phyloP scores from a whole-genome alignment of 495 filamentous ascomycete species.

The Acidomyces sp. region DNA sequence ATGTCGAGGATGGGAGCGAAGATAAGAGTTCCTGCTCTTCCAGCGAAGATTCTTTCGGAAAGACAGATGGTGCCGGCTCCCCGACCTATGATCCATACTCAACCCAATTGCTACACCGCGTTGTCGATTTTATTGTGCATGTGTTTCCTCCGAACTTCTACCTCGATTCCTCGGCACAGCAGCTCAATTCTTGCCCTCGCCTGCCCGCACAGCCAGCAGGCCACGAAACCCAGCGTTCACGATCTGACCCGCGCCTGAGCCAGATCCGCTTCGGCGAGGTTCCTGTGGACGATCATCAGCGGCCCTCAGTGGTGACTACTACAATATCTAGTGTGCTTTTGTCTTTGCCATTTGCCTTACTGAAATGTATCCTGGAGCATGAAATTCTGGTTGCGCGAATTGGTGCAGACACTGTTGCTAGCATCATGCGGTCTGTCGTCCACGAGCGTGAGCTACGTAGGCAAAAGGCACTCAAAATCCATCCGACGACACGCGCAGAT shows the following conservation, averaged over 20 bases:
- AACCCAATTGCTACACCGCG: slow-evolving; percentile 18
- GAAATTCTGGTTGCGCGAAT: slow-evolving; percentile 32
- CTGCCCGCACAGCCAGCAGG: slow-evolving; percentile 22
- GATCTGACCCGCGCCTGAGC: slow-evolving; percentile 40
- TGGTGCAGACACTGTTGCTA: slow-evolving; percentile 33
- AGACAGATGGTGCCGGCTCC: slow-evolving; percentile 1
- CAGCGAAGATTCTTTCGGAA: slow-evolving; percentile 14
- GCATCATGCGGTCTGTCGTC: slow-evolving; percentile 41
- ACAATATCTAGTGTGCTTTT: slow-evolving; percentile 49
- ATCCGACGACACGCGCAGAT: slow-evolving; percentile 6
- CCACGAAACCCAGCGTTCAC: slow-evolving; percentile 22
- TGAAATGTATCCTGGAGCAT: slow-evolving; percentile 45
- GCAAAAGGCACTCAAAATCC: slow-evolving; percentile 16
- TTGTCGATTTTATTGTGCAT: slow-evolving; percentile 24
- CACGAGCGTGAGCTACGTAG: slow-evolving; percentile 43
- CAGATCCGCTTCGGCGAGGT: slow-evolving; percentile 55
- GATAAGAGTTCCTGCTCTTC: slow-evolving; percentile 13
- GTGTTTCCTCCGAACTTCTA: slow-evolving; percentile 24
- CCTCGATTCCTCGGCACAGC: slow-evolving; percentile 23
- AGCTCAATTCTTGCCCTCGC: slow-evolving; percentile 17
- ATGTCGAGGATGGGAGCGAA: slow-evolving; percentile 14
- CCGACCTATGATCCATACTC: slow-evolving; percentile 19
- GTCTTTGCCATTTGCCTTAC: slow-evolving; percentile 47
- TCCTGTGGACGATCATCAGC: slow-evolving; percentile 30
- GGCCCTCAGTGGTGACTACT: slow-evolving; percentile 26